These are phyloP conservation scores for Aspergillus cejpii DNA, from an alignment of 2,329 filamentous ascomycete genomes.

Conservation along the genomic window DNA sequence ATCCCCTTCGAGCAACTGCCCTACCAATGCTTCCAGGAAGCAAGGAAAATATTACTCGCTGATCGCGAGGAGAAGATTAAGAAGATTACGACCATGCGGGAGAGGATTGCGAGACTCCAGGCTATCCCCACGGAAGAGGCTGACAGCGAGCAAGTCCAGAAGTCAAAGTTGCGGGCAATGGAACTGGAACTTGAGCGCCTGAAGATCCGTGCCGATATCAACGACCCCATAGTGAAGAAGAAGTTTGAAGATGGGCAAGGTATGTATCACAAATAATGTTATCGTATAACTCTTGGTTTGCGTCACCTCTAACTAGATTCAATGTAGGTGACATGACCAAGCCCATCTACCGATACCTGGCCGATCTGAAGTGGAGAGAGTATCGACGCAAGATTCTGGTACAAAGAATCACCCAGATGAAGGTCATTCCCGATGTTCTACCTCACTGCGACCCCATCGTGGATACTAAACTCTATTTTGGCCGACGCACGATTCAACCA, in stretches of 20 bases:
- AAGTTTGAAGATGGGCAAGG: constrained; percentile 86
- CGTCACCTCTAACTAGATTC: not conserved
- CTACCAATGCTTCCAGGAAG: constrained; percentile 97
- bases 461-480: constrained; percentile 78
- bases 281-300: not conserved
- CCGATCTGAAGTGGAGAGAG: constrained; percentile 77
- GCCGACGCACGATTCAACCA: constrained; percentile 60
- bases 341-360: constrained; percentile 88
- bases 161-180: constrained; percentile 63
- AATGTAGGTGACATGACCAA: constrained; percentile 81
- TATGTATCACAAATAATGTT: constrained; percentile 32
- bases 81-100: constrained; percentile 61
- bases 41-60: constrained; percentile 69
- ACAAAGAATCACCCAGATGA: constrained; percentile 81
- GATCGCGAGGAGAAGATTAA: constrained; percentile 76
- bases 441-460: constrained; percentile 69
- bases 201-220: constrained; percentile 88
- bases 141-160: constrained; percentile 60
- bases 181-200: constrained; percentile 64
- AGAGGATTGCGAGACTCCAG: constrained; percentile 62
- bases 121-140: constrained; percentile 52
- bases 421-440: constrained; percentile 80
- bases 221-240: constrained; percentile 89
- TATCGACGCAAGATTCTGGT: constrained; percentile 72
- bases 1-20: constrained; percentile 89